A percentile compares a stretch with the other conserved stretches of the same genome.
These are phyloP conservation scores for Fereydounia khargensis DNA, from an alignment of 1,284 basidiomycete species.

Conservation along the genomic window DNA sequence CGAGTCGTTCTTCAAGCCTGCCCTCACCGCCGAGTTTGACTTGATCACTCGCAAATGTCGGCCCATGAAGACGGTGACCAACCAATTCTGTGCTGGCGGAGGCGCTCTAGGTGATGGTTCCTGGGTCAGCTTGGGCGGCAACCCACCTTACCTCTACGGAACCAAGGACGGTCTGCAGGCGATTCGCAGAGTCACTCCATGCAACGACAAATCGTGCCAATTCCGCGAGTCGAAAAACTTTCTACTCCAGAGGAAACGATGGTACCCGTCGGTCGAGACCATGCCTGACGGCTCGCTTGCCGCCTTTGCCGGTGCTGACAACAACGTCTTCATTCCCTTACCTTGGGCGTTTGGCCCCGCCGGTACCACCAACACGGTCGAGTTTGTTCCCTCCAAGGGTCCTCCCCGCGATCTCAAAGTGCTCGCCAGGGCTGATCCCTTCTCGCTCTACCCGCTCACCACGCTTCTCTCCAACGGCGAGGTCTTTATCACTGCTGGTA, in stretches of 20 bases:
- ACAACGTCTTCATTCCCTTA: constrained; percentile 47
- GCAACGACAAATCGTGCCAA: constrained; percentile 26
- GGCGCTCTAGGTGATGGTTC: constrained; percentile 37
- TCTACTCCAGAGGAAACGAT: constrained; percentile 40
- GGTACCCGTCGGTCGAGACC: constrained; percentile 50
- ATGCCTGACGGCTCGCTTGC: constrained; percentile 37
- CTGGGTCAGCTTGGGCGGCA: constrained; percentile 44
- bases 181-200: constrained; percentile 33
- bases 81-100: constrained; percentile 53
- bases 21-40: constrained; percentile 45
- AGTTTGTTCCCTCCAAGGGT: constrained; percentile 44
- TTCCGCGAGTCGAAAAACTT: constrained; percentile 33
- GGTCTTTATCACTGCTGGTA: constrained; percentile 39
- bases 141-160: constrained; percentile 45
- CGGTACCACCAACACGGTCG: constrained; percentile 33
- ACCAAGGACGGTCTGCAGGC: constrained; percentile 40
- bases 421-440: constrained; percentile 26
- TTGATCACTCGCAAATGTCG: constrained; percentile 25
- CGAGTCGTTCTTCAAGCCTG: constrained; percentile 35
- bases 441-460: constrained; percentile 45
- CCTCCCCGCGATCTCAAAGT: constrained; percentile 14
- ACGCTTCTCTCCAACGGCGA: constrained; percentile 46
- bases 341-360: too few relatives aligned
- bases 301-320: constrained; percentile 42
- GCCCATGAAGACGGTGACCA: constrained; percentile 39